Conservation (phyloP, 352 stramenopile genomes). For the Globisporangium uncinulatum region DNA sequence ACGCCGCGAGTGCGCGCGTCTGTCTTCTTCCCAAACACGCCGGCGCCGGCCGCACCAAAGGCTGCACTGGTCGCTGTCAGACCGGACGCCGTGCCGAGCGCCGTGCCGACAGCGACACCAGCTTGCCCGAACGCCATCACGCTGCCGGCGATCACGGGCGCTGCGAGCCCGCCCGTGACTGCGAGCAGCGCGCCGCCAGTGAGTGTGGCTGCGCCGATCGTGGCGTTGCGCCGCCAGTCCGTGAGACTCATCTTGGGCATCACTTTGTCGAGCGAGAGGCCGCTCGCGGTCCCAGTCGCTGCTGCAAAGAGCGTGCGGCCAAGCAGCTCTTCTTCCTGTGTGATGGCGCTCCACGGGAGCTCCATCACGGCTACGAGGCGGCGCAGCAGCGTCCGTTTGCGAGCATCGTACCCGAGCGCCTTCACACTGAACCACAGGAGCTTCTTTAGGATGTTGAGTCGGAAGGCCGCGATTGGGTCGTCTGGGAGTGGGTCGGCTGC, state of each 20-base stretch:
- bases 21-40: conserved; percentile 75
- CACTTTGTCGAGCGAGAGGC: conserved; percentile 56
- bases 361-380: conserved; percentile 35
- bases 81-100: conserved; percentile 44
- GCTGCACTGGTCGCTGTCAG: conserved; percentile 71
- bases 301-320: conserved; percentile 61
- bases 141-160: conserved; percentile 55
- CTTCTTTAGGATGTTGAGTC: conserved; percentile 54
- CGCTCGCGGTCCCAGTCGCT: conserved; percentile 29
- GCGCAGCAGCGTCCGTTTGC: conserved; percentile 48
- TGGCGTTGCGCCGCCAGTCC: conserved; percentile 77
- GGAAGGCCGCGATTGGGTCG: conserved; percentile 29
- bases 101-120: conserved; percentile 53
- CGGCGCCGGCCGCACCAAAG: conserved; percentile 73
- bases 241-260: conserved; percentile 46
- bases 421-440: conserved; percentile 82
- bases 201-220: conserved; percentile 62
- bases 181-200: conserved; percentile 63
- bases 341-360: conserved; percentile 54
- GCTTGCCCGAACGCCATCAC: conserved; percentile 59
- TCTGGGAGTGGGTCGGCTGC: not conserved
- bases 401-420: conserved; percentile 68
- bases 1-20: conserved; percentile 69
- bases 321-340: conserved; percentile 52
- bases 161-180: conserved; percentile 62